These are phyloP conservation scores for Phytophthora cajani DNA, from an alignment of 352 stramenopile genomes.

Conservation along the genomic window DNA sequence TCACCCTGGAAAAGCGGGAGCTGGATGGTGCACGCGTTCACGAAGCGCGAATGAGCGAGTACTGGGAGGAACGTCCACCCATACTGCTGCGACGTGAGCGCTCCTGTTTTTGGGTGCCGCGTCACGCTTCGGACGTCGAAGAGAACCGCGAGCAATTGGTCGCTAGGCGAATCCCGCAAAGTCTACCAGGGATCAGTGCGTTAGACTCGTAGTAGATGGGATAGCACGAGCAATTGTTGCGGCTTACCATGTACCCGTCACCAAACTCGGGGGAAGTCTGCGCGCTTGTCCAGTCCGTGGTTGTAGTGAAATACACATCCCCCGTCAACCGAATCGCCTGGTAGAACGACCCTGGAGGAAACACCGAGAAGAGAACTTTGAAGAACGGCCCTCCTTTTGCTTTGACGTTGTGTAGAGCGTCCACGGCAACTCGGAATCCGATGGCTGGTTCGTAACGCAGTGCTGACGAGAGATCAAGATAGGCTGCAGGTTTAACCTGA, in stretches of 20 bases:
- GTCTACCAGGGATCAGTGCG: constrained; percentile 39
- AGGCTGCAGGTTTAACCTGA: constrained; percentile 52
- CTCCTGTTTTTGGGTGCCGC: constrained; percentile 53
- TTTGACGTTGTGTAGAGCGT: constrained; percentile 74
- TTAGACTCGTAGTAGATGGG: not conserved
- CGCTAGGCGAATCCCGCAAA: constrained; percentile 43
- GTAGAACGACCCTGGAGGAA: constrained; percentile 70
- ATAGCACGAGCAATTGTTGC: not conserved
- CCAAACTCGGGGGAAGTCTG: constrained; percentile 62
- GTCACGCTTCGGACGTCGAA: constrained; percentile 65
- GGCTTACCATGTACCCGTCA: constrained; percentile 61
- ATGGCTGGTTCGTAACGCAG: constrained; percentile 65
- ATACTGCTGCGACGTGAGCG: constrained; percentile 51
- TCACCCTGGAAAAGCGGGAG: constrained; percentile 70
- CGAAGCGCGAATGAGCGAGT: constrained; percentile 39
- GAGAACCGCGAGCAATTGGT: constrained; percentile 45
- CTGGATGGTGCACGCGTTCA: constrained; percentile 54
- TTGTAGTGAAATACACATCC: constrained; percentile 67
- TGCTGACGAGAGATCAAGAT: constrained; percentile 50
- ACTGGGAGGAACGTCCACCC: constrained; percentile 75
- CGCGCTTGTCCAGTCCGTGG: constrained; percentile 64
- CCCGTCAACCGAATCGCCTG: constrained; percentile 58
- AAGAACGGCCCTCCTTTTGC: constrained; percentile 54
- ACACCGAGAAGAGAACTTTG: constrained; percentile 62
- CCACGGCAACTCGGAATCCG: constrained; percentile 71